These are phyloP conservation scores for Diaporthe sp. DNA, from an alignment of 2,329 filamentous ascomycete species.

Conservation along the genomic window DNA sequence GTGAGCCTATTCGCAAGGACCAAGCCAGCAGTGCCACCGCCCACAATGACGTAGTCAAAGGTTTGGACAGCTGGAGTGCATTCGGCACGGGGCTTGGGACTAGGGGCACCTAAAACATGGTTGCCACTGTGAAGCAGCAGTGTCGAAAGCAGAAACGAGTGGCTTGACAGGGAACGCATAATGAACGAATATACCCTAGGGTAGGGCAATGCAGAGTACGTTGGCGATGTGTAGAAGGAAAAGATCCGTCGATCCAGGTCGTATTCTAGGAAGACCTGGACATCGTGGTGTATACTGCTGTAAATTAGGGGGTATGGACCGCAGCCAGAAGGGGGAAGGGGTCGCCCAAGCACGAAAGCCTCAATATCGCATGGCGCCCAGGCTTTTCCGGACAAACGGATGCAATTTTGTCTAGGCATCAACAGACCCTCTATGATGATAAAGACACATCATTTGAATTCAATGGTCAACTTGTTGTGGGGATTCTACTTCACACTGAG, in stretches of 20 bases:
- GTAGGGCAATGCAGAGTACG: background rate
- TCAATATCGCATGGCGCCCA: constrained; percentile 6
- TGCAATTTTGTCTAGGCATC: constrained; percentile 4
- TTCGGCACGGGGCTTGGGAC: background rate
- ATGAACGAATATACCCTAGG: background rate
- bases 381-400: background rate
- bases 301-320: background rate
- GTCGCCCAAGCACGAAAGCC: background rate
- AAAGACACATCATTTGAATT: background rate
- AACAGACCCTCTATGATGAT: background rate
- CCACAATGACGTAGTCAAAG: constrained; percentile 38
- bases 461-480: background rate
- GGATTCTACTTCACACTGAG: background rate
- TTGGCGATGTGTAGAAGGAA: background rate
- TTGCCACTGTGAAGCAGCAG: constrained; percentile 2
- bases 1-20: constrained; percentile 29
- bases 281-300: background rate
- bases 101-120: constrained; percentile 13
- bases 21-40: constrained; percentile 36
- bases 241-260: background rate
- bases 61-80: background rate
- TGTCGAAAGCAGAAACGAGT: constrained; percentile 11
- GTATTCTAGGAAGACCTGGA: background rate
- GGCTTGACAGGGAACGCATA: constrained; percentile 11
- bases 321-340: background rate